Evolutionary conservation across 352 stramenopile species (phyloP).

Genomic region (Globisporangium cederbergense): DNA sequence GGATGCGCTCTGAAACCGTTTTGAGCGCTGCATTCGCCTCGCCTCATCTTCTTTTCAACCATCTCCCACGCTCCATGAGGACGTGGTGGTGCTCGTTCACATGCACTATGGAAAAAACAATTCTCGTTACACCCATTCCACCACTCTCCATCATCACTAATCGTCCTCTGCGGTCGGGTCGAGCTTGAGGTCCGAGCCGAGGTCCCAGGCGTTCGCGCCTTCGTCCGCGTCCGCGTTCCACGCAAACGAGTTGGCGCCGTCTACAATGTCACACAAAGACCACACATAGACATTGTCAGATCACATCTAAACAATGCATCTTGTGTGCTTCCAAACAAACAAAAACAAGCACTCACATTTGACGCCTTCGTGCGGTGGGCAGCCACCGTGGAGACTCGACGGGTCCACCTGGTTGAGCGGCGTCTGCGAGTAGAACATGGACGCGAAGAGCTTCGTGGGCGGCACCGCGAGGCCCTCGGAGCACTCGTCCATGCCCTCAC

Average conservation of each 20-base stretch:
- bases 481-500: conserved; percentile 62
- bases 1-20: too few relatives aligned
- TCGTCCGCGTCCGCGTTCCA: conserved; percentile 70
- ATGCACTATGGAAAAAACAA: not conserved
- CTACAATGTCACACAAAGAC: conserved; percentile 20
- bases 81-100: not conserved
- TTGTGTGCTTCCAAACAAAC: conserved; percentile 6
- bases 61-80: not conserved
- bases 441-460: conserved; percentile 59
- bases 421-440: conserved; percentile 75
- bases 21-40: not conserved
- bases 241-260: conserved; percentile 65
- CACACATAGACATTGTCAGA: conserved; percentile 12
- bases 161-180: conserved; percentile 12
- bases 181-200: conserved; percentile 39
- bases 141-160: not conserved
- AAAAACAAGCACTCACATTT: conserved; percentile 43
- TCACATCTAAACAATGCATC: not conserved
- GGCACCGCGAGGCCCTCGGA: conserved; percentile 61
- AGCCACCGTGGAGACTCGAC: conserved; percentile 61
- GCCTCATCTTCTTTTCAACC: not conserved
- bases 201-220: conserved; percentile 55
- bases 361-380: conserved; percentile 44
- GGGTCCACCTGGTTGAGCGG: conserved; percentile 53
- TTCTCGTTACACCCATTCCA: not conserved